Evolutionary conservation across 1,284 basidiomycete species (phyloP).

Genomic region (Boletus smithii): DNA sequence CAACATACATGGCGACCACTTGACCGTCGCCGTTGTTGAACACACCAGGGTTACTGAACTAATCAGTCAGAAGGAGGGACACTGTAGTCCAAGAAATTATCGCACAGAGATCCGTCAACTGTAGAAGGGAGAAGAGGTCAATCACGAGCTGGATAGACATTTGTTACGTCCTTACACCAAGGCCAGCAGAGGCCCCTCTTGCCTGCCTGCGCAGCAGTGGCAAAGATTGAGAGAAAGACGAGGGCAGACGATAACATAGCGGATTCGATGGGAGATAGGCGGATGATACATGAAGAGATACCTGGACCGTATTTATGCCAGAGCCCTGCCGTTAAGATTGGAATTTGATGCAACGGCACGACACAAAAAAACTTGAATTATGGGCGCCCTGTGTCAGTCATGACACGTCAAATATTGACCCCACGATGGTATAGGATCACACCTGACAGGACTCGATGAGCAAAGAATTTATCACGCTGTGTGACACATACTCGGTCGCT

Average conservation of each 20-base stretch:
- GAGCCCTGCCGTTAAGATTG: not conserved
- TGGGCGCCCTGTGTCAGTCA: not conserved
- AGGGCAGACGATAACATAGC: not conserved
- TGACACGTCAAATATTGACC: not conserved
- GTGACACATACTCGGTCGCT: not conserved
- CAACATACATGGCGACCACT: slow-evolving; percentile 35
- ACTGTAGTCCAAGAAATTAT: not conserved
- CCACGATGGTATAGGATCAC: not conserved
- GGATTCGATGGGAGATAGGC: not conserved
- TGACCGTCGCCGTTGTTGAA: slow-evolving; percentile 29
- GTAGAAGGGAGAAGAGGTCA: slow-evolving; percentile 8
- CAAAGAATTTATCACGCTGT: not conserved
- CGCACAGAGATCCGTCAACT: slow-evolving; percentile 26
- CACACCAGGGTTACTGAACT: slow-evolving; percentile 29
- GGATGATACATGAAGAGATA: not conserved
- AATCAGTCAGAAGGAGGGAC: not conserved
- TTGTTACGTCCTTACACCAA: slow-evolving; percentile 17
- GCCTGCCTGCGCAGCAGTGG: slow-evolving; percentile 17
- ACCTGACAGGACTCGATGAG: not conserved
- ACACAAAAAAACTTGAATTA: not conserved
- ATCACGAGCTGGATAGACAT: not conserved
- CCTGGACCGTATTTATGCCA: slow-evolving; percentile 20
- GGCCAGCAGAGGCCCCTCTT: slow-evolving; percentile 26
- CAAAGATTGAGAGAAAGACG: slow-evolving; percentile 14
- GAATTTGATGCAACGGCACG: not conserved